phyloP scores from a whole-genome alignment of 176 grass and related monocot genomes.

The Pontederia paniculata region DNA sequence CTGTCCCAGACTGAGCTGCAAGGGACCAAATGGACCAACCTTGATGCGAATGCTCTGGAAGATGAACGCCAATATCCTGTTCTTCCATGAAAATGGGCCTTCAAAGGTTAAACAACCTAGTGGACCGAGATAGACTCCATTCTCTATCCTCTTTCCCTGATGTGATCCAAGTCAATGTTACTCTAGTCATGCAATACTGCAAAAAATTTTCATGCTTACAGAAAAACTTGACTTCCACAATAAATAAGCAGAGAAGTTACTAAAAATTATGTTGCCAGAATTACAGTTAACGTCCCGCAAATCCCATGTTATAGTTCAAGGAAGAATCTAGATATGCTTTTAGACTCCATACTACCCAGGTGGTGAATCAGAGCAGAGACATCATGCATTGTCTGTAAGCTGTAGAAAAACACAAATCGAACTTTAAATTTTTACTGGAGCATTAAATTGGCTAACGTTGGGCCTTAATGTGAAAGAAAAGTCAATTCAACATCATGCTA shows the following conservation, averaged over 20 bases:
- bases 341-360: too few relatives aligned
- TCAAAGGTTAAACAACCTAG: constrained; percentile 60
- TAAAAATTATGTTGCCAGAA: not conserved
- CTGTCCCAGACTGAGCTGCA: constrained; percentile 40
- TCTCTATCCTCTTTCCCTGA: constrained; percentile 74
- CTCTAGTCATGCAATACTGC: not conserved
- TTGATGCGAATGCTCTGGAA: constrained; percentile 59
- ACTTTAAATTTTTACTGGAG: too few relatives aligned
- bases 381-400: too few relatives aligned
- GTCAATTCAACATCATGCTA: too few relatives aligned
- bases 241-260: not conserved
- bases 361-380: too few relatives aligned
- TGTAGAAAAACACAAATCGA: too few relatives aligned
- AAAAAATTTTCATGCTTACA: not conserved
- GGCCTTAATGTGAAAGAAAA: too few relatives aligned
- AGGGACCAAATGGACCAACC: constrained; percentile 52
- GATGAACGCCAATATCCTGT: constrained; percentile 82
- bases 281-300: not conserved
- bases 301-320: not conserved
- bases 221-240: not conserved
- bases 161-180: constrained; percentile 14
- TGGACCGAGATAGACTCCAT: constrained; percentile 68
- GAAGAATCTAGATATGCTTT: not conserved
- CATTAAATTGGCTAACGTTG: too few relatives aligned
- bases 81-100: constrained; percentile 76